phyloP scores from a whole-genome alignment of 2,329 filamentous ascomycete genomes.

The Trichoderma sp. region DNA sequence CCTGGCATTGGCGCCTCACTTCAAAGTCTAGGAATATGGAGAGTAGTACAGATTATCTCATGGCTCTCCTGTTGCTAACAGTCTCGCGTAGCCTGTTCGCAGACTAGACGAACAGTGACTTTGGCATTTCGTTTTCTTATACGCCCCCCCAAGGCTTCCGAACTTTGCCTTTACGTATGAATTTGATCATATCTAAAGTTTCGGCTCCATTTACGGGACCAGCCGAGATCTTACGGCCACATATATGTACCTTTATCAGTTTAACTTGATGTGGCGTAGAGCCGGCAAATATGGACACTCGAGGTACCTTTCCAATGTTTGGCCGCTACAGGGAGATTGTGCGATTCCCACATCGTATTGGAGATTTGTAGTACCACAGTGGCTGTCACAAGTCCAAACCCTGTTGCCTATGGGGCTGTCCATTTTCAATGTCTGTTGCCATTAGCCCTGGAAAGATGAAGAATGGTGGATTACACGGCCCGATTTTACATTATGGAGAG shows the following conservation, averaged over 20 bases:
- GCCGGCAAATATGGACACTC: too few species aligned
- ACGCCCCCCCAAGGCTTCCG: not conserved
- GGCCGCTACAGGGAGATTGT: not conserved
- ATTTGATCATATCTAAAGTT: not conserved
- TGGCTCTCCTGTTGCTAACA: not conserved
- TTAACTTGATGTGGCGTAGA: not conserved
- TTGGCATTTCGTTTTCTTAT: not conserved
- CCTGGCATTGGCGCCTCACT: slow-evolving; percentile 2
- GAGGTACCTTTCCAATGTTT: not conserved
- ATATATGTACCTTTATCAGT: not conserved
- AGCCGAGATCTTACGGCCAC: not conserved
- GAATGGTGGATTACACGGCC: not conserved
- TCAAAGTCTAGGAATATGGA: not conserved
- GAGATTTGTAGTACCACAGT: slow-evolving; percentile 11
- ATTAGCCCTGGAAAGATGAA: not conserved
- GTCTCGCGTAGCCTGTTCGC: not conserved
- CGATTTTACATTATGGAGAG: not conserved
- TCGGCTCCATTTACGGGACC: not conserved
- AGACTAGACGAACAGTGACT: not conserved
- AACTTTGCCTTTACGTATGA: not conserved
- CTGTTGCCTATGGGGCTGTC: not conserved
- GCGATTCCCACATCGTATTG: slow-evolving; percentile 8
- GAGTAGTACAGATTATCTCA: not conserved
- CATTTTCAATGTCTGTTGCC: not conserved
- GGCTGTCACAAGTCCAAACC: not conserved